Evolutionary conservation across 352 stramenopile species (phyloP), one percentile per base, ranked within the genome.

Genomic region (Thraustochytrium striatum): DNA sequence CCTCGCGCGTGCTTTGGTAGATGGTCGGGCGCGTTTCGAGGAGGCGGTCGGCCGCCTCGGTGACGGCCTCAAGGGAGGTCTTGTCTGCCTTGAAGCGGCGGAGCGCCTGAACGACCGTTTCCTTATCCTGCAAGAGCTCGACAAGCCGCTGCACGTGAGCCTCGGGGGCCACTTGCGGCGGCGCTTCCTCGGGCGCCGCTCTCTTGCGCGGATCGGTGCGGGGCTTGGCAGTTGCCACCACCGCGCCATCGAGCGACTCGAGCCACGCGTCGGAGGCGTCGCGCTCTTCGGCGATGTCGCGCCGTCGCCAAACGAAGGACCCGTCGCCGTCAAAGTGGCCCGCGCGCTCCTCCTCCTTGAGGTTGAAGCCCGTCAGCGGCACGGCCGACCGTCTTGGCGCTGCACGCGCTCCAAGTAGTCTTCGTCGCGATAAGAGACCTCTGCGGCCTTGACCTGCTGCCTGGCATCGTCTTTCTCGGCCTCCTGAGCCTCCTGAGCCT

Each of bases 311-410:
- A 7, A 57, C 59, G 41, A 53, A 70, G 28, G 50, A 53, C 9
- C 59, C 59, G 9, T 5, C 21, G n/a, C 53, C 53, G 8, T 70
- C 59, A 70, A 70, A 70, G 25, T 55, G 36, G 13, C 59, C 59
- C 53, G 50, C 35, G 25, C 35, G 16, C 11, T 38, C 35, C 38
- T 70, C 59, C 38, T 70, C n/a, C 21, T 21, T 33, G 5, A 70
- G 41, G n/a, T 70, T 70, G 59, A 70, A 70, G 36, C 35, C 59
- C 38, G 50, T 38, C 21, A 70, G 41, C 13, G 59, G 59, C 3
- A 70, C 59, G 19, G 50, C 59, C 35, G 59, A 70, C 8, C 59
- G 59, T n/a, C n/a, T n/a, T n/a, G n/a, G n/a, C n/a, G n/a, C n/a
- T n/a, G n/a, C n/a, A n/a, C n/a, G n/a, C n/a, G n/a, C n/a, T n/a